phyloP scores from a whole-genome alignment of 129 eudicot genomes.

The Lonicera japonica region DNA sequence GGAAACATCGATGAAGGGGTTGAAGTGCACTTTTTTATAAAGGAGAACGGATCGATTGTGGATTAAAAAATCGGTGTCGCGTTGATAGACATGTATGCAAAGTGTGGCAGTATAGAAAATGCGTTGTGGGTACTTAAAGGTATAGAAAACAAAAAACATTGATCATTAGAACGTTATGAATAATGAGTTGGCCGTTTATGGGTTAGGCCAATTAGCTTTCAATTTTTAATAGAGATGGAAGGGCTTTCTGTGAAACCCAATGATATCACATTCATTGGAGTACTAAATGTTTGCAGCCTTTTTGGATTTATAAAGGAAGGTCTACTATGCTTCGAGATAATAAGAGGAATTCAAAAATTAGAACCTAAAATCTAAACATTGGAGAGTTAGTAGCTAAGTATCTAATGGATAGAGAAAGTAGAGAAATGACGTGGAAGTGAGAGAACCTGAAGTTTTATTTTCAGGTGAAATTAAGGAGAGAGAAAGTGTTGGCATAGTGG shows the following conservation, averaged over 20 bases:
- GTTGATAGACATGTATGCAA: slow-evolving; percentile 71
- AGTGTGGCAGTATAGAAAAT: no score
- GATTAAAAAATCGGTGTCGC: slow-evolving; percentile 62
- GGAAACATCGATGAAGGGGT: no score
- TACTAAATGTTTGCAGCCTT: slow-evolving; percentile 69
- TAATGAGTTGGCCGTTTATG: slow-evolving; percentile 69
- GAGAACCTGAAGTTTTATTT: no score
- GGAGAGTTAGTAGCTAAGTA: slow-evolving; percentile 34
- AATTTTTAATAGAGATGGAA: slow-evolving; percentile 49
- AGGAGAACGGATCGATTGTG: slow-evolving; percentile 21
- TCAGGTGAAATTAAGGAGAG: no score
- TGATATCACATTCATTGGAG: no score
- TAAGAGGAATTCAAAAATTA: slow-evolving; percentile 43
- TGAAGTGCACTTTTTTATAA: no score
- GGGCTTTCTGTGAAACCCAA: no score
- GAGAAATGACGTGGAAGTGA: no score
- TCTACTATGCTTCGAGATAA: slow-evolving; percentile 49
- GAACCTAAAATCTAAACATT: slow-evolving; percentile 42
- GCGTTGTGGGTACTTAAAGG: no score
- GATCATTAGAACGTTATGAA: slow-evolving; percentile 84
- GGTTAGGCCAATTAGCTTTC: slow-evolving; percentile 57
- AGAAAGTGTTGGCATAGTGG: no score
- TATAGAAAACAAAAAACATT: slow-evolving; percentile 28
- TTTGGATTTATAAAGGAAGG: slow-evolving; percentile 74
- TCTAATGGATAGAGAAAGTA: slow-evolving; percentile 27